phyloP scores from a whole-genome alignment of 2,329 filamentous ascomycete genomes.

The Aspergillus latus region DNA sequence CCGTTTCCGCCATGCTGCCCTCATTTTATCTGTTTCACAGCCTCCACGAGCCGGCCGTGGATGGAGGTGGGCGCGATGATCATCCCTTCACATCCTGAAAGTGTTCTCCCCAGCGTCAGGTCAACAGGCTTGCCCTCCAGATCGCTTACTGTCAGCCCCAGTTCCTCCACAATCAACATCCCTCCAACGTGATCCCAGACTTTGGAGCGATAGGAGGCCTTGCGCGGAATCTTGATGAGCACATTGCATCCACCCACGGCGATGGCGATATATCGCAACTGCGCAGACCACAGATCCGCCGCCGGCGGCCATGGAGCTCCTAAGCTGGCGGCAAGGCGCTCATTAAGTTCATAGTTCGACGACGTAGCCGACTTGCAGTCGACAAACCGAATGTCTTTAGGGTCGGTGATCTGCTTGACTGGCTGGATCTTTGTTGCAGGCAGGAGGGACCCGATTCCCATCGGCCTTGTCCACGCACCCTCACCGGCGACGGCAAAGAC shows the following conservation, averaged over 20 bases:
- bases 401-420: constrained; percentile 25
- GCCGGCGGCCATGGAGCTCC: constrained; percentile 48
- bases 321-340: constrained; percentile 41
- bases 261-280: constrained; percentile 56
- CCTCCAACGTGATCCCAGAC: constrained; percentile 60
- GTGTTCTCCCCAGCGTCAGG: constrained; percentile 44
- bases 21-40: constrained; percentile 28
- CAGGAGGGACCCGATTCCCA: constrained; percentile 37
- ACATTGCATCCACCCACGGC: constrained; percentile 52
- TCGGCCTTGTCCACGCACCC: constrained; percentile 42
- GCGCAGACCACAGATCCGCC: constrained; percentile 53
- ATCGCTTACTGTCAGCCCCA: constrained; percentile 53
- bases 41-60: constrained; percentile 35
- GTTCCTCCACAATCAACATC: constrained; percentile 52
- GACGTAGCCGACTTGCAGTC: constrained; percentile 42
- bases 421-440: constrained; percentile 33
- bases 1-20: not conserved
- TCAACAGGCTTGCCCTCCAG: constrained; percentile 52
- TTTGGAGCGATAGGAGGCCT: constrained; percentile 46
- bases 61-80: constrained; percentile 42
- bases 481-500: constrained; percentile 51
- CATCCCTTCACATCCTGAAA: constrained; percentile 43
- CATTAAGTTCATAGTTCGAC: constrained; percentile 41
- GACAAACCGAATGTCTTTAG: constrained; percentile 45
- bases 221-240: constrained; percentile 50